Conservation (phyloP, 2,329 filamentous ascomycete species). For the Emericellopsis cladophorae region DNA sequence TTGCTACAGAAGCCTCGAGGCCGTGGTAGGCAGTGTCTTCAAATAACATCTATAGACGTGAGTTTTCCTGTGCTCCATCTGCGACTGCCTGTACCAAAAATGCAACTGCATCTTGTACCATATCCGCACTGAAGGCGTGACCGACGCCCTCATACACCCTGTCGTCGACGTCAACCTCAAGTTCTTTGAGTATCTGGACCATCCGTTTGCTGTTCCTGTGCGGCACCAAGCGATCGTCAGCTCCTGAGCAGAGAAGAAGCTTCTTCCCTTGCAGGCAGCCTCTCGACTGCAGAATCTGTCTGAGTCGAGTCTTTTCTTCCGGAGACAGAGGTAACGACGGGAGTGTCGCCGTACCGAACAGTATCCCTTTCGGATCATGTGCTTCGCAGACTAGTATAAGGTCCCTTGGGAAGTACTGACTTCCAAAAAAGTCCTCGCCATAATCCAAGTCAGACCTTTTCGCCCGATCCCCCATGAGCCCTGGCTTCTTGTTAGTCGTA, state of each 20-base stretch:
- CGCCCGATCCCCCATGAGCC: constrained; percentile 68
- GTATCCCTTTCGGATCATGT: constrained; percentile 63
- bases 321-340: constrained; percentile 15
- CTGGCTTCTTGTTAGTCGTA: constrained; percentile 14
- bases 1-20: constrained; percentile 23
- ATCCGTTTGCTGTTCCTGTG: constrained; percentile 49
- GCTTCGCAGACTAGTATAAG: constrained; percentile 51
- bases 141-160: constrained; percentile 55
- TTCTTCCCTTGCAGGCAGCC: constrained; percentile 42
- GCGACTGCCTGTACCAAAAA: constrained; percentile 44
- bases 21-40: constrained; percentile 21
- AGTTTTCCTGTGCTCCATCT: constrained; percentile 11
- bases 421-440: constrained; percentile 60
- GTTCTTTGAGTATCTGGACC: constrained; percentile 45
- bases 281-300: constrained; percentile 29
- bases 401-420: constrained; percentile 59
- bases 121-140: constrained; percentile 54
- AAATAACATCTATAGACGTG: constrained; percentile 16
- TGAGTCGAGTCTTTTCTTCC: constrained; percentile 28
- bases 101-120: constrained; percentile 52
- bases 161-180: constrained; percentile 48
- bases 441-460: constrained; percentile 44
- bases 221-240: constrained; percentile 59
- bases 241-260: constrained; percentile 53
- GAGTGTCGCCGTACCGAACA: constrained; percentile 42